Evolutionary conservation across 1,284 basidiomycete genomes (phyloP).

Genomic region (Leccinum subrobustum): DNA sequence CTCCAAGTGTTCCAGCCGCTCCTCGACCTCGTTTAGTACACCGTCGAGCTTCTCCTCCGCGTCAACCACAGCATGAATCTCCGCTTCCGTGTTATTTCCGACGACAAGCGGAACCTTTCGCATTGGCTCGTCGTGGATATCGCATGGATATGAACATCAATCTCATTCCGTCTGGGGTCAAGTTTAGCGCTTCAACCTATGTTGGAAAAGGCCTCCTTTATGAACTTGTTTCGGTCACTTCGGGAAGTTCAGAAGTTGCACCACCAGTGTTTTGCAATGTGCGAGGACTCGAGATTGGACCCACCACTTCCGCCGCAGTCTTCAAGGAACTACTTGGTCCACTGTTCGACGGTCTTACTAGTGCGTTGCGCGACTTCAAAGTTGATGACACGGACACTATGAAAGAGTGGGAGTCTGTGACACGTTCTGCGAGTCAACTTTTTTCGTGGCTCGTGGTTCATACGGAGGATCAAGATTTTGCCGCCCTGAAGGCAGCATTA

Average conservation of each 20-base stretch:
- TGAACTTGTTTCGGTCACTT: slow-evolving; percentile 45
- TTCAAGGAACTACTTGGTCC: slow-evolving; percentile 42
- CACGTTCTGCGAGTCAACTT: slow-evolving; percentile 39
- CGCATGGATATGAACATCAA: slow-evolving; percentile 49
- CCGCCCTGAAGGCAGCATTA: slow-evolving; percentile 34
- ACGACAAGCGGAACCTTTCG: slow-evolving; percentile 6
- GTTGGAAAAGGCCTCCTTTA: slow-evolving; percentile 56
- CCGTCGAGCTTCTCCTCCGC: slow-evolving; percentile 15
- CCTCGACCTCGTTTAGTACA: slow-evolving; percentile 16
- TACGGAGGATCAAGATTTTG: slow-evolving; percentile 35
- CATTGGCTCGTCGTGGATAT: slow-evolving; percentile 12
- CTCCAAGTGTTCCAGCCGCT: neutral
- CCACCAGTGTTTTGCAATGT: slow-evolving; percentile 32
- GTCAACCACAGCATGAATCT: slow-evolving; percentile 10
- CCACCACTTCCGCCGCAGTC: slow-evolving; percentile 36
- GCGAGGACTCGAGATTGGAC: slow-evolving; percentile 41
- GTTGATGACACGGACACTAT: slow-evolving; percentile 19
- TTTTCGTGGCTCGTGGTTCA: slow-evolving; percentile 43
- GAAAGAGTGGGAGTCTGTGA: slow-evolving; percentile 41
- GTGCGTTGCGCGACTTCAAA: slow-evolving; percentile 35
- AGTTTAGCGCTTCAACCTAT: slow-evolving; percentile 50
- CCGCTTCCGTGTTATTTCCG: slow-evolving; percentile 18
- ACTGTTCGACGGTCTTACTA: slow-evolving; percentile 44
- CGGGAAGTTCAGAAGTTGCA: slow-evolving; percentile 25
- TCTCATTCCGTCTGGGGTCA: slow-evolving; percentile 48